Evolutionary conservation across 2,329 filamentous ascomycete genomes (phyloP), one percentile per base, ranked within the genome.

Genomic region (Sarocladiaceae sp.): DNA sequence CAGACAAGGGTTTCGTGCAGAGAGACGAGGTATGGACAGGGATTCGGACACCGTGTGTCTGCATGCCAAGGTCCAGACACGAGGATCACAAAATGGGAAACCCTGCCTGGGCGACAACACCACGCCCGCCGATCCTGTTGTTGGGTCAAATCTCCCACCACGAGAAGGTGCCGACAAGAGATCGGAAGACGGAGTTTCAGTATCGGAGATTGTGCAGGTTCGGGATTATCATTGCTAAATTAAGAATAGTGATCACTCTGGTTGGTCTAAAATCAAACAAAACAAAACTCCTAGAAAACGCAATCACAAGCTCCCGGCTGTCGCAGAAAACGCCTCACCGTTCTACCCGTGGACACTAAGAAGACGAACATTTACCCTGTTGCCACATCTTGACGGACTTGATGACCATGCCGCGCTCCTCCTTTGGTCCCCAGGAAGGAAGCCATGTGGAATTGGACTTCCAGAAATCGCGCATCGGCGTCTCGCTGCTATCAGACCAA

Each of bases 301-400:
- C 7, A n/a, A n/a, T n/a, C n/a, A 33, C 29, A 33, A 33, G 29
- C 29, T 8, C 29, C 29, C 8, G 29, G 29, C 8, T 33, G 10
- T 15, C 8, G 8, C 29, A 8, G 10, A 10, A 8, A 33, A 33
- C 8, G 29, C 29, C 29, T 10, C 29, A 33, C 8, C n/a, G n/a
- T n/a, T n/a, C n/a, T n/a, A 33, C 29, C 29, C 10, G 15, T 33
- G 8, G 29, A 8, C 15, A 33, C 37, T 22, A 42, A 42, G 8
- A 13, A 42, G 37, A 22, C n/a, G 47, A 36, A 31, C 61, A 63
- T 5, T 50, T 52, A 6, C 60, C 60, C 8, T 58, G 55, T 58
- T 71, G 67, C 73, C 72, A 77, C 72, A 76, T 76, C 62, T 69
- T 72, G 42, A 76, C 73, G 28, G 65, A 71, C 55, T 67, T 66